Evolutionary conservation across 2,329 filamentous ascomycete genomes (phyloP).

Genomic region (Penicillium sp.): DNA sequence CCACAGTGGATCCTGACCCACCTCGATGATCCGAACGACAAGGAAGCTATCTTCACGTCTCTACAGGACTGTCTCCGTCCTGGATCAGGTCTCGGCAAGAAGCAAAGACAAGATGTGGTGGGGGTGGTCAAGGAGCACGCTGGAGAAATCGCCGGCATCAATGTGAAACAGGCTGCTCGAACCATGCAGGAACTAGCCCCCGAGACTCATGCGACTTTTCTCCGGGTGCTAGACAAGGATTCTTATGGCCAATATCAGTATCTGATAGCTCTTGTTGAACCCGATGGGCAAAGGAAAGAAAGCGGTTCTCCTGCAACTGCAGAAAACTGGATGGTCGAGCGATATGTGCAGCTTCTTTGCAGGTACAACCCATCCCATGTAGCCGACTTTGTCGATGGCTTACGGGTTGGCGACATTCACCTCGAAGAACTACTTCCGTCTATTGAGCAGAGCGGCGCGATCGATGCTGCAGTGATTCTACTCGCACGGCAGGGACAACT

Average conservation of each 20-base stretch:
- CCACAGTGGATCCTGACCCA: slow-evolving; percentile 71
- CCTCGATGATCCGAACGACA: slow-evolving; percentile 77
- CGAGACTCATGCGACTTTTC: slow-evolving; percentile 60
- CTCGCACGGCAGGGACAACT: slow-evolving; percentile 85
- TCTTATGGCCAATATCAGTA: slow-evolving; percentile 68
- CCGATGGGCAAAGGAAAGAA: slow-evolving; percentile 39
- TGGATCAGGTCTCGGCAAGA: slow-evolving; percentile 57
- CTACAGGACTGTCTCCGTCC: slow-evolving; percentile 68
- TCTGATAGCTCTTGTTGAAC: slow-evolving; percentile 69
- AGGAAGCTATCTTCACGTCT: slow-evolving; percentile 69
- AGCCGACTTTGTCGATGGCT: slow-evolving; percentile 70
- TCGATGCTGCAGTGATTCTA: slow-evolving; percentile 87
- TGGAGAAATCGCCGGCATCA: slow-evolving; percentile 59
- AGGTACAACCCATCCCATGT: slow-evolving; percentile 75
- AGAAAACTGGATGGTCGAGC: slow-evolving; percentile 64
- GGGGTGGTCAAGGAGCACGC: slow-evolving; percentile 61
- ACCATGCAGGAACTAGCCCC: slow-evolving; percentile 58
- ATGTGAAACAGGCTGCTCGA: slow-evolving; percentile 59
- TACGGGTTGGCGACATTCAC: slow-evolving; percentile 71
- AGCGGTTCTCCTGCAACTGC: slow-evolving; percentile 26
- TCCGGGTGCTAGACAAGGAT: slow-evolving; percentile 57
- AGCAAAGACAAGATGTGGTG: slow-evolving; percentile 68
- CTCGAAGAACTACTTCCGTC: slow-evolving; percentile 75
- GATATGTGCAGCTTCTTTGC: slow-evolving; percentile 88
- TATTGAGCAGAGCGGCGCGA: slow-evolving; percentile 81